phyloP scores from a whole-genome alignment of 2,329 filamentous ascomycete species.

The Trichoderma hamatum region DNA sequence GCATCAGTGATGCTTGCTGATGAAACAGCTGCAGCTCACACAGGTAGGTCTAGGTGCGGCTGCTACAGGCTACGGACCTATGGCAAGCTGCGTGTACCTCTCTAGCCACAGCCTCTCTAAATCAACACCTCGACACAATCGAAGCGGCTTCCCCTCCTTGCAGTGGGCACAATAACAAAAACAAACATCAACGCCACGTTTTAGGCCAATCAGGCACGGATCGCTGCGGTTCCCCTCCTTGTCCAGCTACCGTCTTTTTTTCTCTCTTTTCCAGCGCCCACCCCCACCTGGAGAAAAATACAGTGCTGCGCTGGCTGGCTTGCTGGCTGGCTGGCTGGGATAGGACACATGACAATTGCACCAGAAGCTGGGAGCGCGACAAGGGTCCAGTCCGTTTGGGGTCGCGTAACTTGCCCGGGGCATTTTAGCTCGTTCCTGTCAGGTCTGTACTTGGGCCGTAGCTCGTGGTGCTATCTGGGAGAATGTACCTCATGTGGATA shows the following conservation, averaged over 20 bases:
- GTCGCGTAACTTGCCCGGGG: not conserved
- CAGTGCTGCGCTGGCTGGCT: not conserved
- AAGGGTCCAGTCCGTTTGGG: slow-evolving; percentile 7
- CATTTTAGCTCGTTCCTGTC: slow-evolving; percentile 5
- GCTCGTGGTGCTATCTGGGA: not conserved
- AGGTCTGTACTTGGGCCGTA: not conserved
- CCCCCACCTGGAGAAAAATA: not conserved
- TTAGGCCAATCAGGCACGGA: not conserved
- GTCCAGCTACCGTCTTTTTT: not conserved
- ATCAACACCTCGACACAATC: not conserved
- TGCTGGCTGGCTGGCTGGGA: not conserved
- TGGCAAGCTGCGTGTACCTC: not conserved
- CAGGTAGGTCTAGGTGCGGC: not conserved
- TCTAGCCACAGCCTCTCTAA: not conserved
- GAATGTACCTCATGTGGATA: slow-evolving; percentile 3
- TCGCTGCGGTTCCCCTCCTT: not conserved
- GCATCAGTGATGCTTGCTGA: not conserved
- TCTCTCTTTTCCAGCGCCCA: not conserved
- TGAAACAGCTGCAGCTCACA: not conserved
- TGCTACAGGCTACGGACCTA: not conserved
- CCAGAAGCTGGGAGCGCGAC: not conserved
- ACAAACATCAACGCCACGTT: not conserved
- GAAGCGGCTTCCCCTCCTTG: not conserved
- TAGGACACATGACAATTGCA: slow-evolving; percentile 1
- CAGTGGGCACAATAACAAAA: not conserved